phyloP scores from a whole-genome alignment of 768 basidiomycete genomes.

The Termitomyces sp. region DNA sequence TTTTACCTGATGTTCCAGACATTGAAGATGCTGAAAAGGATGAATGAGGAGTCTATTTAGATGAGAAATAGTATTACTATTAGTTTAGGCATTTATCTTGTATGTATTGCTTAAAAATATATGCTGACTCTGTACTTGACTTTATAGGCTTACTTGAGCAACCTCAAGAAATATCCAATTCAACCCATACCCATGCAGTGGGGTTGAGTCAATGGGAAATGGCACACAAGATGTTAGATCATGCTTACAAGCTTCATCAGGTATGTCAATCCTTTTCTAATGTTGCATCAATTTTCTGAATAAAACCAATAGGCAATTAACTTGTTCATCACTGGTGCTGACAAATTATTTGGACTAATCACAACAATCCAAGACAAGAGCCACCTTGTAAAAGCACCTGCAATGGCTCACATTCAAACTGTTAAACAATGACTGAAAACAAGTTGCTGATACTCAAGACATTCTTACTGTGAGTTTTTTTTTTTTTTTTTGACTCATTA shows the following conservation, averaged over 20 bases:
- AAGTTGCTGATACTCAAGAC: neutral
- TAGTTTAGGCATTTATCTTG: too few species aligned
- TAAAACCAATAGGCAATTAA: neutral
- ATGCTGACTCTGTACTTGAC: too few species aligned
- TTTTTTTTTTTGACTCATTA: too few species aligned
- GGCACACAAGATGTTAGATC: constrained; percentile 20
- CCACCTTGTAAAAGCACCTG: neutral
- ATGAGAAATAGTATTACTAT: too few species aligned
- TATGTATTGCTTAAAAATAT: too few species aligned
- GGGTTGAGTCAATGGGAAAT: constrained; percentile 21
- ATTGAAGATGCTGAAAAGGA: too few species aligned
- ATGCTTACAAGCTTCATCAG: constrained; percentile 10
- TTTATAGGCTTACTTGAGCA: neutral
- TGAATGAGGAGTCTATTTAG: too few species aligned
- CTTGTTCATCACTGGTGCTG: neutral
- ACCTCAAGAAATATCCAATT: constrained; percentile 9
- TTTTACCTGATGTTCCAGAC: too few species aligned
- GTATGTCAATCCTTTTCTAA: constrained; percentile 5
- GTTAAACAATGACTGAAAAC: neutral
- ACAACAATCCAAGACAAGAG: neutral
- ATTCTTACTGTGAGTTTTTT: neutral
- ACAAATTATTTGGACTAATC: neutral
- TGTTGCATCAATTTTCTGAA: too few species aligned
- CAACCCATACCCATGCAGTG: too few species aligned
- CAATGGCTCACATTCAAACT: neutral